Percentiles rank a stretch among this genome's conserved stretches.
Evolutionary conservation across 2,329 filamentous ascomycete species (phyloP).

Genomic region (Volutella citrinella): DNA sequence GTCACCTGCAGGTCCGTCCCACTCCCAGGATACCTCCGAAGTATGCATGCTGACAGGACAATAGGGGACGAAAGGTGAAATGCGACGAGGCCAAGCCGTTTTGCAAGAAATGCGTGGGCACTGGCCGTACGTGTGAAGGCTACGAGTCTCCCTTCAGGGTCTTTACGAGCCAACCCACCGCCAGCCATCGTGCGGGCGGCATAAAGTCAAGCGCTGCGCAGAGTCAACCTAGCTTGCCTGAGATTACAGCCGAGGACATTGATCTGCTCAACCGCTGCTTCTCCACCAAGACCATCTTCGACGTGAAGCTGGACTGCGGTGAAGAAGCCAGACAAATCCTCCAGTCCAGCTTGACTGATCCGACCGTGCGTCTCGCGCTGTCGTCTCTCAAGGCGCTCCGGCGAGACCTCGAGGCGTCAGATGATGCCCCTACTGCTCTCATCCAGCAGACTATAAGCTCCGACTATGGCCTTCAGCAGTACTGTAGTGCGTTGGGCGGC

Average conservation of each 20-base stretch:
- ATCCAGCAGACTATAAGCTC: conserved; percentile 28
- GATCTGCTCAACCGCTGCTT: conserved; percentile 36
- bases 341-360: conserved; percentile 34
- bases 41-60: conserved; percentile 12
- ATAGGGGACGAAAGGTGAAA: conserved; percentile 36
- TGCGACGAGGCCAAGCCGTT: conserved; percentile 35
- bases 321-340: conserved; percentile 39
- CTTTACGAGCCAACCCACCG: conserved; percentile 18
- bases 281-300: conserved; percentile 40
- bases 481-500: conserved; percentile 37
- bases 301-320: conserved; percentile 34
- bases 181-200: neutral
- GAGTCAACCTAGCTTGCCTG: conserved; percentile 15
- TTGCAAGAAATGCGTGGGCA: conserved; percentile 34
- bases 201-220: conserved; percentile 14
- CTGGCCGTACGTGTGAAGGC: conserved; percentile 41
- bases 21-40: conserved; percentile 6
- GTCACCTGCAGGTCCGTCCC: conserved; percentile 40
- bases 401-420: conserved; percentile 34
- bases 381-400: conserved; percentile 38
- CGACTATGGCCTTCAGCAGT: conserved; percentile 40
- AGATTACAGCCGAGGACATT: conserved; percentile 26
- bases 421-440: conserved; percentile 21
- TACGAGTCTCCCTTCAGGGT: conserved; percentile 38
- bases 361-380: conserved; percentile 36